Conservation (phyloP, 2,329 filamentous ascomycete genomes). For the Neoarthrinium moseri region DNA sequence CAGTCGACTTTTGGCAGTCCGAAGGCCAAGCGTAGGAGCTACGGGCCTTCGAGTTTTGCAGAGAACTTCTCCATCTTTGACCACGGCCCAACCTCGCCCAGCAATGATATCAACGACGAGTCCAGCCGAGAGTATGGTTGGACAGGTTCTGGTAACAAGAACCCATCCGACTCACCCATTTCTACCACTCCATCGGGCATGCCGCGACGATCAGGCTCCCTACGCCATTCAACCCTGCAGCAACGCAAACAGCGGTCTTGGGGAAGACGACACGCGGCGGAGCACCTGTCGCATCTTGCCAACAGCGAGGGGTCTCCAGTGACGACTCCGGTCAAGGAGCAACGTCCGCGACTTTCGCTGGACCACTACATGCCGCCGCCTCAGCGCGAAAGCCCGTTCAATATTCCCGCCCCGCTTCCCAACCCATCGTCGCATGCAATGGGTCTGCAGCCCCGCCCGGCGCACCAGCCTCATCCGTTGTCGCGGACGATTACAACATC, state of each 20-base stretch:
- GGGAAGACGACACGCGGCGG: slow-evolving; percentile 58
- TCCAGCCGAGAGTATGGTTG: slow-evolving; percentile 53
- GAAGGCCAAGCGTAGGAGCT: slow-evolving; percentile 87
- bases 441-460: slow-evolving; percentile 38
- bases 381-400: slow-evolving; percentile 63
- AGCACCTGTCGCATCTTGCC: slow-evolving; percentile 49
- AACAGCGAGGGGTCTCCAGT: slow-evolving; percentile 54
- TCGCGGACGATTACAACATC: slow-evolving; percentile 86
- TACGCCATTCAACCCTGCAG: slow-evolving; percentile 84
- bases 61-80: slow-evolving; percentile 77
- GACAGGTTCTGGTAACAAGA: slow-evolving; percentile 31
- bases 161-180: slow-evolving; percentile 37
- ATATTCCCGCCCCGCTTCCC: slow-evolving; percentile 48
- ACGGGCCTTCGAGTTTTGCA: slow-evolving; percentile 66
- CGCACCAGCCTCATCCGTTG: slow-evolving; percentile 75
- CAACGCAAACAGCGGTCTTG: slow-evolving; percentile 69
- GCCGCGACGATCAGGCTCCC: slow-evolving; percentile 70
- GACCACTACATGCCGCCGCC: slow-evolving; percentile 73
- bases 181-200: slow-evolving; percentile 53
- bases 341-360: slow-evolving; percentile 73
- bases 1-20: slow-evolving; percentile 77
- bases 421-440: slow-evolving; percentile 53
- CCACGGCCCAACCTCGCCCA: slow-evolving; percentile 38
- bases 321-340: no score
- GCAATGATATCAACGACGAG: slow-evolving; percentile 55